A percentile compares a stretch with the other conserved stretches of the same genome.
These are phyloP conservation scores for Pestalotiopsis sp. DNA, from an alignment of 2,329 filamentous ascomycete genomes.

Conservation along the genomic window DNA sequence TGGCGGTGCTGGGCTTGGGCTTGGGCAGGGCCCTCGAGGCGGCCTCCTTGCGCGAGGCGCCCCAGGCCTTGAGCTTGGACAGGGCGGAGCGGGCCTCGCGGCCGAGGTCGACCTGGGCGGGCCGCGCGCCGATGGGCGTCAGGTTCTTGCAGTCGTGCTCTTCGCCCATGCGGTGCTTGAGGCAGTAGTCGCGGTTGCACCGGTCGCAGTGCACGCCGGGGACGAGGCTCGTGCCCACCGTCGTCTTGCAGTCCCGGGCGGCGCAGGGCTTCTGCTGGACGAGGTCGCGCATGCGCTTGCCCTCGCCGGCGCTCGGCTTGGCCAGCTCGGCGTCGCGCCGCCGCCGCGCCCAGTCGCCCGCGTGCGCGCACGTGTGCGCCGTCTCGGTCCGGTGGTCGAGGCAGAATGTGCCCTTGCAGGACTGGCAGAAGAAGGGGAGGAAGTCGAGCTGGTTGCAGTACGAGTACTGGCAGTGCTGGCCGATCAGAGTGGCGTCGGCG, in stretches of 20 bases:
- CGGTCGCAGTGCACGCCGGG: constrained; percentile 71
- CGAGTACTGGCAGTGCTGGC: constrained; percentile 85
- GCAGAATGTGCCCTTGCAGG: constrained; percentile 83
- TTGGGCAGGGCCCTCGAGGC: constrained; percentile 62
- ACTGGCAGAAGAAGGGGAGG: constrained; percentile 91
- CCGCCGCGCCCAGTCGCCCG: constrained; percentile 64
- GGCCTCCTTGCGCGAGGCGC: constrained; percentile 68
- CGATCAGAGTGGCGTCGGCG: constrained; percentile 80
- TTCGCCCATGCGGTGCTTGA: constrained; percentile 75
- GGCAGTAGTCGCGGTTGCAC: constrained; percentile 75
- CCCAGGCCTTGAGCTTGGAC: constrained; percentile 78
- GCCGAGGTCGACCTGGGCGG: constrained; percentile 45
- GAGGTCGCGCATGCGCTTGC: constrained; percentile 54
- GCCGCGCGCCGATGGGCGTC: constrained; percentile 54
- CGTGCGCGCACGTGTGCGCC: constrained; percentile 68
- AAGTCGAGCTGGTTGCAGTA: constrained; percentile 97
- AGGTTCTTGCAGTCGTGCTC: constrained; percentile 86
- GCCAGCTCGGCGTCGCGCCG: constrained; percentile 56
- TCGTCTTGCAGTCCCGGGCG: constrained; percentile 66
- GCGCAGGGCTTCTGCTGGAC: constrained; percentile 69
- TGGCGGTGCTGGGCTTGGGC: constrained; percentile 62
- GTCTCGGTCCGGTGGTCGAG: constrained; percentile 90
- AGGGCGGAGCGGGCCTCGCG: constrained; percentile 76
- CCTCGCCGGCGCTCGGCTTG: constrained; percentile 54
- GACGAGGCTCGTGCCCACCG: constrained; percentile 67